Conservation (phyloP, 1,284 basidiomycete genomes). For the Ustilago hordei region DNA sequence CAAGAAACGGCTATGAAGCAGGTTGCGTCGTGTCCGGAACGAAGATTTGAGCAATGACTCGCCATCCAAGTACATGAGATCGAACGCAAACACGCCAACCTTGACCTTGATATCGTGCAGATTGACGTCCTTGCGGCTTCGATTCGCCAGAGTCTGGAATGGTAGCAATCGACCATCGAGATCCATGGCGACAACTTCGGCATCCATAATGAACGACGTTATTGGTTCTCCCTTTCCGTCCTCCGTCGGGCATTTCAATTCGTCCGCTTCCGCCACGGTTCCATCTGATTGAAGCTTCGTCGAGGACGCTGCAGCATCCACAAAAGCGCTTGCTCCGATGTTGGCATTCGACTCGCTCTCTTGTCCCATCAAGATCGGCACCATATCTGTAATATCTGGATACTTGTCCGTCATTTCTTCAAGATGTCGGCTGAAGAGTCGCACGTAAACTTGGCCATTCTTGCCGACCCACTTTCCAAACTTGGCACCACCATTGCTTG, state of each 20-base stretch:
- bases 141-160: constrained; percentile 62
- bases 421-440: constrained; percentile 87
- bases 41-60: constrained; percentile 78
- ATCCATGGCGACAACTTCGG: constrained; percentile 75
- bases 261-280: not conserved
- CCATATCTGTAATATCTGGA: constrained; percentile 79
- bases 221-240: constrained; percentile 18
- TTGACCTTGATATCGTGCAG: constrained; percentile 65
- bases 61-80: constrained; percentile 71
- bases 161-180: constrained; percentile 60
- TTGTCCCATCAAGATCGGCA: constrained; percentile 65
- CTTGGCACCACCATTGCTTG: constrained; percentile 21
- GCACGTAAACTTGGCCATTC: constrained; percentile 72
- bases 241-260: not conserved
- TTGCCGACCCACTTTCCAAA: constrained; percentile 62
- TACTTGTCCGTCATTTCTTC: constrained; percentile 93
- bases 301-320: not conserved
- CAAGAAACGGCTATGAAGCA: constrained; percentile 74
- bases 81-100: constrained; percentile 66
- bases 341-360: constrained; percentile 36
- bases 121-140: constrained; percentile 65
- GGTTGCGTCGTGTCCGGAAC: constrained; percentile 79
- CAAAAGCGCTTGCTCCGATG: constrained; percentile 17
- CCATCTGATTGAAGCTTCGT: not conserved
- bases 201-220: constrained; percentile 82